phyloP scores from a whole-genome alignment of 2,329 filamentous ascomycete species.

The Aspergillus ibericus region DNA sequence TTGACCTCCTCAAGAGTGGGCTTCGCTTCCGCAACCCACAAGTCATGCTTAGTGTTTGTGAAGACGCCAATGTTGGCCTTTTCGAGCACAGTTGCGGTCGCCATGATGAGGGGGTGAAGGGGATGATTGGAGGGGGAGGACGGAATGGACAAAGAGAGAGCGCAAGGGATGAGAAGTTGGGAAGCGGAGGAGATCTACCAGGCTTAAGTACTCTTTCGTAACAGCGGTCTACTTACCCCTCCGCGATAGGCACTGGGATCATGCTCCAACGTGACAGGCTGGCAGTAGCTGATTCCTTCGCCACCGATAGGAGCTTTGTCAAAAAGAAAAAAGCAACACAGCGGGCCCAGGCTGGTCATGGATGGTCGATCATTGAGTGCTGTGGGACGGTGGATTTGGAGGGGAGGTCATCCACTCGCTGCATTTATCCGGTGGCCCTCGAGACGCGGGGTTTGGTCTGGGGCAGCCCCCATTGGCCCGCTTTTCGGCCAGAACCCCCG shows the following conservation, averaged over 20 bases:
- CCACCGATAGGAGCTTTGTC: not conserved
- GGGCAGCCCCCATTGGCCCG: not conserved
- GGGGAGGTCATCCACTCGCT: not conserved
- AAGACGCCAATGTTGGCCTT: slow-evolving; percentile 95
- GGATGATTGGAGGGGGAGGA: slow-evolving; percentile 1
- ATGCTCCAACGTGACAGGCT: not conserved
- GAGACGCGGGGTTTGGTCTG: not conserved
- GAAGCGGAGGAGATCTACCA: slow-evolving; percentile 5
- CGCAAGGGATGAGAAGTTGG: slow-evolving; percentile 13
- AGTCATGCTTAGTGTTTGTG: slow-evolving; percentile 87
- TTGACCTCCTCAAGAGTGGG: slow-evolving; percentile 74
- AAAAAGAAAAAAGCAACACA: not conserved
- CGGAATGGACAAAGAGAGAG: not conserved
- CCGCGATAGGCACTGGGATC: not conserved
- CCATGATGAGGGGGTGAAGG: slow-evolving; percentile 22
- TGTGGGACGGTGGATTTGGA: not conserved
- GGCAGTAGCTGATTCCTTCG: not conserved
- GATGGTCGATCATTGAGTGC: not conserved
- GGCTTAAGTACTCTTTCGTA: not conserved
- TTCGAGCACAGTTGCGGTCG: slow-evolving; percentile 44
- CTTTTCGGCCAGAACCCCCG: not conserved
- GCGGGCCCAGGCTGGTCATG: not conserved
- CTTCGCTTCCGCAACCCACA: slow-evolving; percentile 80
- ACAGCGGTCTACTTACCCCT: not conserved
- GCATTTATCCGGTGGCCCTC: slow-evolving; percentile 4